Evolutionary conservation across 1,284 basidiomycete genomes (phyloP).

Genomic region (Apiotrichum laibachii): DNA sequence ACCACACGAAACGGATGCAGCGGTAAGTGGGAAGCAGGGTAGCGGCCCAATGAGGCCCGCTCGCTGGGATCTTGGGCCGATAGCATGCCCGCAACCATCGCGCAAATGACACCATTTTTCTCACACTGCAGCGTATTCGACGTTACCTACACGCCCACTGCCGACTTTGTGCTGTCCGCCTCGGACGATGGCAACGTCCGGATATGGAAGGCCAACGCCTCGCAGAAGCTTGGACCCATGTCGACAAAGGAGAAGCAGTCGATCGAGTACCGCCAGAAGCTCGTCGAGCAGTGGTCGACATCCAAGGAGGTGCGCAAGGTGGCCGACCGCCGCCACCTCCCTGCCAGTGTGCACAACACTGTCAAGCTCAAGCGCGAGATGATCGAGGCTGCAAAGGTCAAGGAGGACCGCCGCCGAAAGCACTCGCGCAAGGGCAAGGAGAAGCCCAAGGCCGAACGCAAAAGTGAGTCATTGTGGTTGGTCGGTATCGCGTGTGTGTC

Average conservation of each 20-base stretch:
- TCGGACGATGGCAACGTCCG: slow-evolving; percentile 97
- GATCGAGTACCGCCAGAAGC: slow-evolving; percentile 86
- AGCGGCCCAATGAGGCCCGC: too few relatives aligned
- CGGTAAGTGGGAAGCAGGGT: slow-evolving; percentile 56
- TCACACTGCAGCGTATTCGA: slow-evolving; percentile 48
- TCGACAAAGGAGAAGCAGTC: slow-evolving; percentile 88
- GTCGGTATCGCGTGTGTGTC: neutral
- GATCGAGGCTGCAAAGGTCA: slow-evolving; percentile 83
- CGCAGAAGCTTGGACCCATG: slow-evolving; percentile 86
- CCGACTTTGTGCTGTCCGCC: slow-evolving; percentile 87
- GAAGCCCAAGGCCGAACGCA: slow-evolving; percentile 89
- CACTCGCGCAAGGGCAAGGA: slow-evolving; percentile 77
- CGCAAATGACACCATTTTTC: neutral
- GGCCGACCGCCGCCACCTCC: slow-evolving; percentile 79
- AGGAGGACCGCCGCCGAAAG: slow-evolving; percentile 88
- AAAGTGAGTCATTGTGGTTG: slow-evolving; percentile 54
- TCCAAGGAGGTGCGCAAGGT: slow-evolving; percentile 80
- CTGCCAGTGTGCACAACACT: slow-evolving; percentile 85
- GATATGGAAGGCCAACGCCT: slow-evolving; percentile 92
- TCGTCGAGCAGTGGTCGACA: slow-evolving; percentile 84
- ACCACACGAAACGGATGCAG: slow-evolving; percentile 99
- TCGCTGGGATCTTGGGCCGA: neutral
- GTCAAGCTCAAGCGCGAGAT: slow-evolving; percentile 86
- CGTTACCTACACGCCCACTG: slow-evolving; percentile 77
- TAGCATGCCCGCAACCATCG: neutral